These are phyloP conservation scores for Ogataea methylovora DNA, from an alignment of 805 yeast species.

Conservation along the genomic window DNA sequence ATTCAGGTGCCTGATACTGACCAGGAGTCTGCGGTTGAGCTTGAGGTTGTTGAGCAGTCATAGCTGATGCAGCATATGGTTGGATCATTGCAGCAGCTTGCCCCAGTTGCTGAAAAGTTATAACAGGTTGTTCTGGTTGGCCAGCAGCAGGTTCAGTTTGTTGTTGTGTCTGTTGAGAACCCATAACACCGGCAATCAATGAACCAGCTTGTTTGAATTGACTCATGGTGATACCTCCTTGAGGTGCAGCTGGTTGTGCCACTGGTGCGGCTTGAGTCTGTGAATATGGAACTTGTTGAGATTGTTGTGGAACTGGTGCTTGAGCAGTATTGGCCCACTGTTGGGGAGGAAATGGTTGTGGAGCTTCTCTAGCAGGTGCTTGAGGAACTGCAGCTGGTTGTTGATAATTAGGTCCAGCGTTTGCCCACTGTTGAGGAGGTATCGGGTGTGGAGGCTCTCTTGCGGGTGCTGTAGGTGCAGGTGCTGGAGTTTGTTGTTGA, in stretches of 20 bases:
- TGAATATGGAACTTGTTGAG: neutral
- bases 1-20: slow-evolving; percentile 10
- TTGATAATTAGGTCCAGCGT: slow-evolving; percentile 4
- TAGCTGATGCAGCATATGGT: neutral
- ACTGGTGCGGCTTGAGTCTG: too few relatives aligned
- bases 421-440: slow-evolving; percentile 6
- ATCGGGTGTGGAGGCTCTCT: slow-evolving; percentile 4
- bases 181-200: slow-evolving; percentile 4
- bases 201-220: slow-evolving; percentile 12
- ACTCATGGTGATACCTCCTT: slow-evolving; percentile 6
- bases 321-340: slow-evolving; percentile 7
- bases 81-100: too few relatives aligned
- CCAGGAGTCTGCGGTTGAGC: neutral
- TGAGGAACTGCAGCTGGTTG: slow-evolving; percentile 4
- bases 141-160: slow-evolving; percentile 1
- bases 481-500: slow-evolving; percentile 6
- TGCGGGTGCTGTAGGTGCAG: slow-evolving; percentile 7
- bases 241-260: neutral
- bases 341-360: slow-evolving; percentile 2
- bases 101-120: too few relatives aligned
- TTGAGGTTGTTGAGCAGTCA: neutral
- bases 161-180: slow-evolving; percentile 4
- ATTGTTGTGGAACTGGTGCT: neutral
- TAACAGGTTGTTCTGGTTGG: slow-evolving; percentile 4
- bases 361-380: neutral